Base-by-base conservation (phyloP, 352 stramenopile species). In the Globisporangium paddicum region DNA sequence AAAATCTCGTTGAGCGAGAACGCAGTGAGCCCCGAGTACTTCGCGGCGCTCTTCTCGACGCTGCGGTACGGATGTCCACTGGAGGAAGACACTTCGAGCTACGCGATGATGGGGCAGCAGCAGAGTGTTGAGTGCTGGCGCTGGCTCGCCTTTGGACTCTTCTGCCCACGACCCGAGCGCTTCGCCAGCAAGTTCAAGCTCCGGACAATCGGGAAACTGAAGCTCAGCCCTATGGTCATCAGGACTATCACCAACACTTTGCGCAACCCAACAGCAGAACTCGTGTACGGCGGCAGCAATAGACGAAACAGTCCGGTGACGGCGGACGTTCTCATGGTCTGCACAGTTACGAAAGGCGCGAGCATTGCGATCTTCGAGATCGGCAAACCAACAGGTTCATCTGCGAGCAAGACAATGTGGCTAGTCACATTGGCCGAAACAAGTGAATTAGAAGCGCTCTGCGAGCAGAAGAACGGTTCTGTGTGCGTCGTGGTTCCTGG, bases 381-480 rank as follows among this genome's bases (percentile, higher is more conserved):
- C 9, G 41, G 41, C 32, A 18, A n/a, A 19, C 8, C 35, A 18
- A 16, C 30, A n/a, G n/a, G n/a, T n/a, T 19, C 79, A 18, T 45
- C 63, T 6, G 66, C 89, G 37, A 77, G n/a, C 68, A 75, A 62
- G 57, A 41, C 11, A 65, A 73, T 18, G 65, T 78, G 38, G 21
- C 25, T 13, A 1, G 35, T 23, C 10, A 47, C 35, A 1, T 19
- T 57, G 16, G 7, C 11, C 7, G n/a, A 37, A 2, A 16, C 16
- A 2, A 21, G 41, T 11, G 51, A 47, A 21, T 10, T 57, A 6
- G 51, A 57, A n/a, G 51, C 51, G 23, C 35, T 48, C 1, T 21
- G 5, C 21, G 37, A 57, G 16, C 11, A 4, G 8, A 5, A 7
- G 6, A 16, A 57, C 14, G 35, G 50, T n/a, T 23, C 50, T 1